Percentiles rank a stretch among this genome's conserved stretches.
Conservation (phyloP, 1,284 basidiomycete species). For the Lentinula novae-zelandiae region DNA sequence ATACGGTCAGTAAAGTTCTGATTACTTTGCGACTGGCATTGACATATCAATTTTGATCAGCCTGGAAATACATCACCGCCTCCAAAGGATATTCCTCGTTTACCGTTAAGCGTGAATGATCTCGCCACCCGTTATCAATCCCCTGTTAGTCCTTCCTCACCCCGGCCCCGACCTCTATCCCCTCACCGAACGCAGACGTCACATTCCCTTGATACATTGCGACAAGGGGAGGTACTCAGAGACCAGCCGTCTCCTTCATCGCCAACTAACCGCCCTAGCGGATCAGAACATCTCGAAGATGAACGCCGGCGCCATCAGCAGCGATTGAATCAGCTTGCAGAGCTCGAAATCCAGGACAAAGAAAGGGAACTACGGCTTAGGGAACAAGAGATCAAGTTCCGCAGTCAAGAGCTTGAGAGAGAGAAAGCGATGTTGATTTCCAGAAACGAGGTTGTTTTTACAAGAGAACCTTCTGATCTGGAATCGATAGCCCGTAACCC, state of each 20-base stretch:
- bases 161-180: constrained; percentile 27
- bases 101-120: constrained; percentile 60
- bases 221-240: constrained; percentile 3
- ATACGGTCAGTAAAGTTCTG: constrained; percentile 38
- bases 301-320: constrained; percentile 42
- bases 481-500: not conserved
- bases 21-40: constrained; percentile 5
- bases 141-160: constrained; percentile 33
- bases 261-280: constrained; percentile 9
- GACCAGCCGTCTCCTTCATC: constrained; percentile 4
- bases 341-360: constrained; percentile 48
- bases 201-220: constrained; percentile 14
- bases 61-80: constrained; percentile 49
- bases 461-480: not conserved
- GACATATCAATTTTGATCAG: constrained; percentile 26
- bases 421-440: constrained; percentile 40
- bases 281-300: not conserved
- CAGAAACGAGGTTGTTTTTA: constrained; percentile 21
- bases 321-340: constrained; percentile 46
- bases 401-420: constrained; percentile 49
- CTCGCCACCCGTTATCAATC: constrained; percentile 63
- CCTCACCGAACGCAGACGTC: constrained; percentile 20
- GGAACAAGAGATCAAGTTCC: constrained; percentile 56
- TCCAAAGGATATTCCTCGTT: constrained; percentile 51
- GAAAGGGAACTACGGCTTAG: constrained; percentile 49